Evolutionary conservation across 345 rosid species (phyloP).

Genomic region (Trapa bicornis): DNA sequence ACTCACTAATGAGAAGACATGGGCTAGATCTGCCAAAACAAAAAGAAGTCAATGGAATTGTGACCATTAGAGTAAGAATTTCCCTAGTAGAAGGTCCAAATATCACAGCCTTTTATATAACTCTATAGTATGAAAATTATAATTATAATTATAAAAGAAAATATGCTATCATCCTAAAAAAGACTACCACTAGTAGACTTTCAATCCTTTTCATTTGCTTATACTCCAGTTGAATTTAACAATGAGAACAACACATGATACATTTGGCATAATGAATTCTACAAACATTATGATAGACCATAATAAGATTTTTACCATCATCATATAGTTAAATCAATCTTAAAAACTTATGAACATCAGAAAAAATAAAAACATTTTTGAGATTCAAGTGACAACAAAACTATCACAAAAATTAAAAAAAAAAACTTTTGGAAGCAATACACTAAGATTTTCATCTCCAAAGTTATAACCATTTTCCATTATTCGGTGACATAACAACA

Average conservation of each 20-base stretch:
- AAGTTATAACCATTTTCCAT: neutral
- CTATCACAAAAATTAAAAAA: neutral
- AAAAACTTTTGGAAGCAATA: neutral
- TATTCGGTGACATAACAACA: neutral
- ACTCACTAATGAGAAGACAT: conserved; percentile 62
- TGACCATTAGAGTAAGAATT: neutral
- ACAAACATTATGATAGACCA: neutral
- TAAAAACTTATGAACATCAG: neutral
- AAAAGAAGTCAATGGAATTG: neutral
- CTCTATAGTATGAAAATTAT: neutral
- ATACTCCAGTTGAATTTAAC: neutral
- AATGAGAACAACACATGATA: neutral
- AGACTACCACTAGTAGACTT: neutral
- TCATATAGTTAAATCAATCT: neutral
- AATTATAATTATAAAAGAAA: too few species aligned
- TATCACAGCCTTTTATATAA: neutral
- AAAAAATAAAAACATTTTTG: neutral
- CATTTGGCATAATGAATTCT: neutral
- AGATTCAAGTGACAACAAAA: neutral
- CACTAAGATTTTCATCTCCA: neutral
- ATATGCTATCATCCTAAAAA: neutral
- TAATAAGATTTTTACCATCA: neutral
- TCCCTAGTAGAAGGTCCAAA: neutral
- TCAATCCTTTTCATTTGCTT: neutral
- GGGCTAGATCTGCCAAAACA: conserved; percentile 59